These are phyloP conservation scores for Bretziella fagacearum DNA, from an alignment of 2,329 filamentous ascomycete species.

Conservation along the genomic window DNA sequence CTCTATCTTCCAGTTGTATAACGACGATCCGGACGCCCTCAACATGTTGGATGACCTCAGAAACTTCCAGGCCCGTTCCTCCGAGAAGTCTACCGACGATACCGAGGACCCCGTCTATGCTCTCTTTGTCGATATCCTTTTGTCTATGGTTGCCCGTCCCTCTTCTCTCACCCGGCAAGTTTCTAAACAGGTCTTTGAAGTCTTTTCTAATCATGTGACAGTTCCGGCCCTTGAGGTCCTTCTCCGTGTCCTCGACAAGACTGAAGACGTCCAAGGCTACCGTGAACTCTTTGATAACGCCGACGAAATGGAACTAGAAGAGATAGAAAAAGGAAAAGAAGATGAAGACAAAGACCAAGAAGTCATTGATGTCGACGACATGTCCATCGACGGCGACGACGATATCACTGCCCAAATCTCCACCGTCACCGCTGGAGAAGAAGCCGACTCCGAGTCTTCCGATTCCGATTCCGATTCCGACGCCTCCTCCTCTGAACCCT, in stretches of 20 bases:
- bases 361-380: slow-evolving; percentile 35
- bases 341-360: slow-evolving; percentile 17
- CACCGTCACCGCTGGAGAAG: slow-evolving; percentile 23
- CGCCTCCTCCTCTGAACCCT: too few relatives aligned
- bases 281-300: slow-evolving; percentile 66
- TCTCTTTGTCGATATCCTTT: slow-evolving; percentile 67
- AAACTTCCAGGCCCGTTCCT: slow-evolving; percentile 40
- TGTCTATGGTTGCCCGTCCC: slow-evolving; percentile 77
- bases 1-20: slow-evolving; percentile 75
- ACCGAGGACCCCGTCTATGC: slow-evolving; percentile 24
- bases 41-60: slow-evolving; percentile 69
- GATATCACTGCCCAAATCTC: slow-evolving; percentile 18
- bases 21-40: slow-evolving; percentile 72
- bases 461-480: slow-evolving; percentile 26
- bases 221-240: slow-evolving; percentile 50
- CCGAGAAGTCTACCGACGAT: slow-evolving; percentile 40
- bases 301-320: slow-evolving; percentile 24
- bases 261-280: slow-evolving; percentile 70
- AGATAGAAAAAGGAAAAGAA: slow-evolving; percentile 1
- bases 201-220: slow-evolving; percentile 62
- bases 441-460: slow-evolving; percentile 27
- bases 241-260: slow-evolving; percentile 53
- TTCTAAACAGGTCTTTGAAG: slow-evolving; percentile 72
- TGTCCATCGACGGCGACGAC: slow-evolving; percentile 26
- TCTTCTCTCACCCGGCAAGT: slow-evolving; percentile 74